Conservation (phyloP, 2,329 filamentous ascomycete genomes). For the Scolecobasidium constrictum region DNA sequence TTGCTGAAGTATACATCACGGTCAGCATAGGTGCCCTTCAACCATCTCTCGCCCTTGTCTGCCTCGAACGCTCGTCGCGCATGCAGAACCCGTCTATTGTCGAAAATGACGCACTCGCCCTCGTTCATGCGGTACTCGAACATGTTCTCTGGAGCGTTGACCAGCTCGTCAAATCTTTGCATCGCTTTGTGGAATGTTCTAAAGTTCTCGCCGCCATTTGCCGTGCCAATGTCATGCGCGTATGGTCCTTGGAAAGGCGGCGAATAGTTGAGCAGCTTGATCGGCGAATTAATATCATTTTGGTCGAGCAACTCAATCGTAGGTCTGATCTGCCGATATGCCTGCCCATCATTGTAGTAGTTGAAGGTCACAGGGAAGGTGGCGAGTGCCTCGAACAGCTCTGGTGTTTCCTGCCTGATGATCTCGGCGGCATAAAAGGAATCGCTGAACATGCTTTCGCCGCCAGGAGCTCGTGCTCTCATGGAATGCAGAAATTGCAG, state of each 20-base stretch:
- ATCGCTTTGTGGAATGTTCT: slow-evolving; percentile 39
- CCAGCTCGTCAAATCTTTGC: slow-evolving; percentile 42
- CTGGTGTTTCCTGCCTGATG: slow-evolving; percentile 18
- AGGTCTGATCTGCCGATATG: slow-evolving; percentile 49
- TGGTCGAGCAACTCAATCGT: slow-evolving; percentile 37
- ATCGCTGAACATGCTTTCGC: slow-evolving; percentile 80
- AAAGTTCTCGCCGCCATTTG: slow-evolving; percentile 12
- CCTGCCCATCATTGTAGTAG: slow-evolving; percentile 54
- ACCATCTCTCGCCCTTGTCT: slow-evolving; percentile 58
- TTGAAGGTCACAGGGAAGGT: slow-evolving; percentile 46
- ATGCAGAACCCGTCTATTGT: slow-evolving; percentile 78
- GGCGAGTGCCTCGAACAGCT: slow-evolving; percentile 29
- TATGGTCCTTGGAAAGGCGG: slow-evolving; percentile 66
- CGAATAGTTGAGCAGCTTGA: slow-evolving; percentile 53
- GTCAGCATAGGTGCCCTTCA: slow-evolving; percentile 77
- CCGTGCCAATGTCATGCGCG: slow-evolving; percentile 14
- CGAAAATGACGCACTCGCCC: slow-evolving; percentile 88
- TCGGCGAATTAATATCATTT: slow-evolving; percentile 17
- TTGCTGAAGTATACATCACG: slow-evolving; percentile 46
- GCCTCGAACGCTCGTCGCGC: slow-evolving; percentile 67
- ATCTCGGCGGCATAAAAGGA: slow-evolving; percentile 48
- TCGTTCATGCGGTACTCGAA: slow-evolving; percentile 63
- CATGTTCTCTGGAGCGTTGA: slow-evolving; percentile 49
- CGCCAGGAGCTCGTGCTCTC: slow-evolving; percentile 66
- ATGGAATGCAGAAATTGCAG: slow-evolving; percentile 87